Evolutionary conservation across 169 alveolate genomes (phyloP), one percentile per base, ranked within the genome.

Genomic region (Hepatocystis sp.): DNA sequence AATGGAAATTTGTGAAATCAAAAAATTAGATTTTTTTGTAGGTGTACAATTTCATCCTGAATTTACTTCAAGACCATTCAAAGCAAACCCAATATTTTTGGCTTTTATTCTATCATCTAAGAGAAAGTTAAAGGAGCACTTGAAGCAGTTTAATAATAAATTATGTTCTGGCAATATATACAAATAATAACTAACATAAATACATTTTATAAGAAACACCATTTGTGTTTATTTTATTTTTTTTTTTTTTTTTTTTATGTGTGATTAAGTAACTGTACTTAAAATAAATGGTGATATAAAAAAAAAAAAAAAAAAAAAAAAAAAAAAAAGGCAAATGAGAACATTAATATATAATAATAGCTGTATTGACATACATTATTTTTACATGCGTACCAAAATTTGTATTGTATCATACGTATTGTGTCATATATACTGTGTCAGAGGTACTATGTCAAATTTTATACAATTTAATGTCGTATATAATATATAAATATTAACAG

Each of bases 21-120:
- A 93, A 44, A 86, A 90, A 11, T 98, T 96, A 85, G 98, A 98
- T 25, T 98, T 94, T 92, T 97, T 93, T 92, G 86, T 98, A 10
- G 97, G 98, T 21, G 94, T 96, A 1, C 98, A 98, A 86, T 98
- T 93, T 92, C 99, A 98, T 85, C 99, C 99, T 13, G 99, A 98
- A 91, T 96, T 96, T 91, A 94, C 92, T 11, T 95, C 98, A 2
- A 89, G 95, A 53, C 97, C 97, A 44, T 92, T 95, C 81, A 90
- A 61, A 46, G 98, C 98, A 11, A 92, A 94, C 34, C 98, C 98
- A 4, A 84, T 94, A 23, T 96, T 93, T 88, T 85, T 93, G 25
- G 97, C 94, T 10, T 91, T 95, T 46, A 56, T 95, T 34, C 86
- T 92, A 28, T 97, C 98, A 2, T 88, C 96, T 32, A 90, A 93